phyloP scores from a whole-genome alignment of 1,139 yeast genomes.

The Arxiozyma slooffiae region DNA sequence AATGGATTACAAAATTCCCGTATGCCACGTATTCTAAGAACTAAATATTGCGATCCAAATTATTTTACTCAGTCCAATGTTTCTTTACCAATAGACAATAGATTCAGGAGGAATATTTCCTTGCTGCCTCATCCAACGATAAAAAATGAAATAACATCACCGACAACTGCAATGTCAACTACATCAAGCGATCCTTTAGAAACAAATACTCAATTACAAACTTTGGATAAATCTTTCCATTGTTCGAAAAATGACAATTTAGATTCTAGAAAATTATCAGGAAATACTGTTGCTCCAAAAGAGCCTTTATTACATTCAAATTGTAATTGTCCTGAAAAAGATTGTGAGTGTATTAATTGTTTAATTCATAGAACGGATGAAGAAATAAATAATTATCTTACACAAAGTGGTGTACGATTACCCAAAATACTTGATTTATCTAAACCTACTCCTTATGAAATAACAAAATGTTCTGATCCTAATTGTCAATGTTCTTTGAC shows the following conservation, averaged over 20 bases:
- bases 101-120: neutral
- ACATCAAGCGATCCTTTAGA: neutral
- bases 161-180: too few species aligned
- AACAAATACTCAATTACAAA: neutral
- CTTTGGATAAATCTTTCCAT: neutral
- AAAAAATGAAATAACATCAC: too few species aligned
- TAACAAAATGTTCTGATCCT: slow-evolving; percentile 10
- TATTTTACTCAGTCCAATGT: slow-evolving; percentile 1
- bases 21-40: neutral
- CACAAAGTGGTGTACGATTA: slow-evolving; percentile 25
- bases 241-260: slow-evolving; percentile 3
- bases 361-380: slow-evolving; percentile 29
- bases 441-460: slow-evolving; percentile 13
- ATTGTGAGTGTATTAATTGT: slow-evolving; percentile 29
- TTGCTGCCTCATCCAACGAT: neutral
- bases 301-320: slow-evolving; percentile 28
- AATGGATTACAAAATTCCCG: neutral
- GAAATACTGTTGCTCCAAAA: slow-evolving; percentile 26
- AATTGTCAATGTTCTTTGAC: too few species aligned
- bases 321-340: slow-evolving; percentile 27
- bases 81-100: neutral
- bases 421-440: slow-evolving; percentile 13
- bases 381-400: slow-evolving; percentile 25
- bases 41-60: slow-evolving; percentile 9
- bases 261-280: slow-evolving; percentile 14